These are phyloP conservation scores for Cutaneotrichosporon cutaneum DNA, from an alignment of 1,284 basidiomycete genomes.

Conservation along the genomic window DNA sequence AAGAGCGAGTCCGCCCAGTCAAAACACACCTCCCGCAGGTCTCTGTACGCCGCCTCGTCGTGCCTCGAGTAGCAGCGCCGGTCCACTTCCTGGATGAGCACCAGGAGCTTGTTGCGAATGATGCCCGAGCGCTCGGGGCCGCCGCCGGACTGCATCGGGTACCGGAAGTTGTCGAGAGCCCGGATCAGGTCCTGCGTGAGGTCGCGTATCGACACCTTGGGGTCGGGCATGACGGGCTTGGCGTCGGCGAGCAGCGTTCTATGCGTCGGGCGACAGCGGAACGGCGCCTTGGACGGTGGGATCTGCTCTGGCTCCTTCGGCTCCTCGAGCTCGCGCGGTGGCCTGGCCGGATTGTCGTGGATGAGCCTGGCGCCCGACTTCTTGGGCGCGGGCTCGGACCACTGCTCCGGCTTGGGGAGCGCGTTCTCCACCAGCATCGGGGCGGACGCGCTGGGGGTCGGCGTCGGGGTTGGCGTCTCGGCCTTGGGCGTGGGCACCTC, in stretches of 20 bases:
- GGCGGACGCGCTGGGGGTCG: slow-evolving; percentile 2
- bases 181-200: slow-evolving; percentile 38
- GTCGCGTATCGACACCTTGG: slow-evolving; percentile 24
- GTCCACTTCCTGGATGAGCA: slow-evolving; percentile 46
- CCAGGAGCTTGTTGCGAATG: slow-evolving; percentile 46
- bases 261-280: slow-evolving; percentile 15
- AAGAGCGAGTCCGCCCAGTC: slow-evolving; percentile 50
- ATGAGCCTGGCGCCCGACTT: slow-evolving; percentile 1
- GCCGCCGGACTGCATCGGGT: slow-evolving; percentile 33
- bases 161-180: slow-evolving; percentile 33
- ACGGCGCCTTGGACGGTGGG: slow-evolving; percentile 22
- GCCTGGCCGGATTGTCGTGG: slow-evolving; percentile 19
- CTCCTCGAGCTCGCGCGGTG: slow-evolving; percentile 22
- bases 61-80: slow-evolving; percentile 37
- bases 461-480: slow-evolving; percentile 7
- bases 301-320: slow-evolving; percentile 17
- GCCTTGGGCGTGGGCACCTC: slow-evolving; percentile 9
- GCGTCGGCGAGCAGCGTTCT: slow-evolving; percentile 14
- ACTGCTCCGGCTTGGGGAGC: slow-evolving; percentile 6
- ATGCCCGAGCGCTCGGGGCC: slow-evolving; percentile 44
- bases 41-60: slow-evolving; percentile 35
- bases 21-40: slow-evolving; percentile 44
- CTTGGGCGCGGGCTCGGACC: background rate
- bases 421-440: slow-evolving; percentile 12
- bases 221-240: slow-evolving; percentile 31